These are phyloP conservation scores for Pleurotus eryngii DNA, from an alignment of 768 basidiomycete genomes.

Conservation along the genomic window DNA sequence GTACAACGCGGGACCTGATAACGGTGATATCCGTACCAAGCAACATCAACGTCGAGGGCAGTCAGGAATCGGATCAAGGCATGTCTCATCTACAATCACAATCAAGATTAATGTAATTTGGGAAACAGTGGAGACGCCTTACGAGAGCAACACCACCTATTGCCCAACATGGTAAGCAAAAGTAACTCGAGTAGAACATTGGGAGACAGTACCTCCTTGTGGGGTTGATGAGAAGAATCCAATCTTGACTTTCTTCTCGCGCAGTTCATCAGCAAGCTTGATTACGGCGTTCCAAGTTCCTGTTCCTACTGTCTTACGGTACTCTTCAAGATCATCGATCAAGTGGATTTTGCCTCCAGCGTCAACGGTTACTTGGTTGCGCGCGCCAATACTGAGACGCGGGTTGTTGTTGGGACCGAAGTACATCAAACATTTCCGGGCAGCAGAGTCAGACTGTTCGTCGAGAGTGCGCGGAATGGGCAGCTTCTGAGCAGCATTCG, in stretches of 20 bases:
- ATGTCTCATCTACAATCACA: slow-evolving; percentile 74
- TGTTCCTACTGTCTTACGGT: slow-evolving; percentile 64
- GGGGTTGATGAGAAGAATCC: slow-evolving; percentile 95
- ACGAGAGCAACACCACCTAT: slow-evolving; percentile 91
- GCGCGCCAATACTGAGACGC: slow-evolving; percentile 74
- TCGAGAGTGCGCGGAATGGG: slow-evolving; percentile 77
- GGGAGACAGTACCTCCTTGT: slow-evolving; percentile 67
- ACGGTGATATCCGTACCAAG: slow-evolving; percentile 59
- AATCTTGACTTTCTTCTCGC: slow-evolving; percentile 84
- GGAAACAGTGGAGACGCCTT: slow-evolving; percentile 26
- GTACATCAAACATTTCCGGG: slow-evolving; percentile 81
- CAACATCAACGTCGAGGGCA: slow-evolving; percentile 74
- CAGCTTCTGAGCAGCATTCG: slow-evolving; percentile 51
- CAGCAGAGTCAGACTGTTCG: slow-evolving; percentile 85
- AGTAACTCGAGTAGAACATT: too few relatives aligned
- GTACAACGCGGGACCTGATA: not conserved
- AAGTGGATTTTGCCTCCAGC: slow-evolving; percentile 84
- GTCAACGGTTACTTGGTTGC: slow-evolving; percentile 88
- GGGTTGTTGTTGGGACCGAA: slow-evolving; percentile 83
- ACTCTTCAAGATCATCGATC: slow-evolving; percentile 79
- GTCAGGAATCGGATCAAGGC: slow-evolving; percentile 85
- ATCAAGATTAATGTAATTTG: too few relatives aligned
- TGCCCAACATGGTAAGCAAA: not conserved
- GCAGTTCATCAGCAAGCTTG: slow-evolving; percentile 81
- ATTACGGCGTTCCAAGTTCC: slow-evolving; percentile 80